phyloP scores from a whole-genome alignment of 192 early-diverging fungal species.

The Coemansia sp. region DNA sequence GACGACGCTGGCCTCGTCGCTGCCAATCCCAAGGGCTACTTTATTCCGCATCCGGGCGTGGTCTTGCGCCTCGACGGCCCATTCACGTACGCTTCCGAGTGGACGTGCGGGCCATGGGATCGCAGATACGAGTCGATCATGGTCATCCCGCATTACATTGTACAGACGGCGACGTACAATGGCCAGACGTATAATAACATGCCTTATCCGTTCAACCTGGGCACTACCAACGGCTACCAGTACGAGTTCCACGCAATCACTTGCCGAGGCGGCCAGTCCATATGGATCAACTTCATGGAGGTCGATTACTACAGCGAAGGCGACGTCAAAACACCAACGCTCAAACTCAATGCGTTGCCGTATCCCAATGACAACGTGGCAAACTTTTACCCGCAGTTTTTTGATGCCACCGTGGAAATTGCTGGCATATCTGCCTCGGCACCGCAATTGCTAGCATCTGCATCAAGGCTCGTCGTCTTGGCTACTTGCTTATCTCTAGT shows the following conservation, averaged over 20 bases:
- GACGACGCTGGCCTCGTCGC: slow-evolving; percentile 33
- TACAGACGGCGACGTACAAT: slow-evolving; percentile 42
- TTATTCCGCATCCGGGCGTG: slow-evolving; percentile 29
- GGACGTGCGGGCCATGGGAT: slow-evolving; percentile 50
- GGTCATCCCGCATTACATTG: slow-evolving; percentile 52
- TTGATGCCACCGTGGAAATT: slow-evolving; percentile 28
- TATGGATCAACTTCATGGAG: slow-evolving; percentile 56
- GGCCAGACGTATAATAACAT: slow-evolving; percentile 33
- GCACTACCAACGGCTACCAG: slow-evolving; percentile 49
- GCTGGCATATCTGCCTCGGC: slow-evolving; percentile 4
- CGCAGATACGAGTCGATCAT: slow-evolving; percentile 39
- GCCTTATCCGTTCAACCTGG: slow-evolving; percentile 53
- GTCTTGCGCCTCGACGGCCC: slow-evolving; percentile 49
- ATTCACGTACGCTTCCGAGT: slow-evolving; percentile 25
- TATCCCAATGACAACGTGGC: slow-evolving; percentile 23
- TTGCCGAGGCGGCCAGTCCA: slow-evolving; percentile 52
- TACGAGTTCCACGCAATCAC: slow-evolving; percentile 41
- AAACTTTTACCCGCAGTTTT: slow-evolving; percentile 52
- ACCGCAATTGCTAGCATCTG: background rate
- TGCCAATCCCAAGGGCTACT: slow-evolving; percentile 38
- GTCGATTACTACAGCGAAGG: slow-evolving; percentile 58
- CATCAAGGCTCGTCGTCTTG: background rate
- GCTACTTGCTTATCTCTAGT: slow-evolving; percentile 4
- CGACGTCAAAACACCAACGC: slow-evolving; percentile 36
- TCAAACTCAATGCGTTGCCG: slow-evolving; percentile 44